Evolutionary conservation across 176 grass and related monocot genomes (phyloP), one percentile per base, ranked within the genome.

Genomic region (Oryza meridionalis): DNA sequence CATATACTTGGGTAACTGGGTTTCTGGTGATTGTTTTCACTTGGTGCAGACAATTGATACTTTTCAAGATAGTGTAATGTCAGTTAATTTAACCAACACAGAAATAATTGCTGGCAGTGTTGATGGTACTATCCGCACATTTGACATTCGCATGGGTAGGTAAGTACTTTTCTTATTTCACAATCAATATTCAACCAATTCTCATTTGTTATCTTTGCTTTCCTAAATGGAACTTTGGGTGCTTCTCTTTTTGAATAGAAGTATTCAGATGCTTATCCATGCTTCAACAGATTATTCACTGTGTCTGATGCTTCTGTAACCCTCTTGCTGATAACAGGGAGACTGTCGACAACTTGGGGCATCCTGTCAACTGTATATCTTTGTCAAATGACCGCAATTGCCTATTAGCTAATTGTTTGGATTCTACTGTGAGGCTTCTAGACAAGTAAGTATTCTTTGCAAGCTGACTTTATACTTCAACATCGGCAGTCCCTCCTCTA

Each of bases 51-150:
- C 94, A 46, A 95, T 98, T 11, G 77, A 93, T 89, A 92, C 93
- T 72, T 98, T 98, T 84, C 93, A 98, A 92, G 96, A 98, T 65
- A 98, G 96, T 50, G 91, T 98, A 51, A 98, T 95, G 96, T 95
- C 96, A 82, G 89, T 95, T 69, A 81, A 78, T 83, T 32, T 98
- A 65, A 98, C 93, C 62, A 90, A 90, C 77, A 93, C 93, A 37
- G 93, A 98, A 88, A 98, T 98, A 80, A 95, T 98, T 72, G 96
- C 96, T 77, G 96, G 93, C n/a, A 95, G 91, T 90, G 92, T 98
- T 65, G 96, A 95, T 73, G 92, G 96, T 81, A 95, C 96, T 65
- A 65, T 98, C 47, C 91, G 89, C 19, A 90, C 96, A 73, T 98
- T 98, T 84, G 92, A 98, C 50, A 98, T 98, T 84, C 92, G 96